Evolutionary conservation across 306 rosid species (phyloP).

Genomic region (Phaseolus lunatus): DNA sequence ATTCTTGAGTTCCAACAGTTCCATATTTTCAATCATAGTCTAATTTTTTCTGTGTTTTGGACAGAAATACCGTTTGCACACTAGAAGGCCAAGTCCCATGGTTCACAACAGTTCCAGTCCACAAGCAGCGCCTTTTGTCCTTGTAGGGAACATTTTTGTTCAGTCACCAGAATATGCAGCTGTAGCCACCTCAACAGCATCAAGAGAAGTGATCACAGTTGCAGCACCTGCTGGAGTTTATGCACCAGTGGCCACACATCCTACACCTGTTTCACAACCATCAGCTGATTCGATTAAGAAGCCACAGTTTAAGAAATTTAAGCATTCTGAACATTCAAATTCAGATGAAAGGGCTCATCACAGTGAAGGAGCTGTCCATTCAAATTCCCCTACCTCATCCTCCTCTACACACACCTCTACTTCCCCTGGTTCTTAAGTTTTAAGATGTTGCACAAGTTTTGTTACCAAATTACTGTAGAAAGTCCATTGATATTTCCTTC

Average conservation of each 20-base stretch:
- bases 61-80: slow-evolving; percentile 90
- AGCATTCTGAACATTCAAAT: slow-evolving; percentile 42
- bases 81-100: slow-evolving; percentile 68
- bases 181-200: slow-evolving; percentile 48
- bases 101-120: slow-evolving; percentile 56
- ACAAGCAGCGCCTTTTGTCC: slow-evolving; percentile 70
- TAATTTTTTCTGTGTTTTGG: slow-evolving; percentile 1
- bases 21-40: slow-evolving; percentile 2
- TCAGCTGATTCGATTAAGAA: slow-evolving; percentile 43
- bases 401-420: slow-evolving; percentile 70
- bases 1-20: slow-evolving; percentile 30
- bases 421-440: slow-evolving; percentile 53
- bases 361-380: slow-evolving; percentile 59
- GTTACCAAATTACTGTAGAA: slow-evolving; percentile 49
- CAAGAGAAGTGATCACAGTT: slow-evolving; percentile 52
- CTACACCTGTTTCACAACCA: slow-evolving; percentile 44
- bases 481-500: slow-evolving; percentile 41
- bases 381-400: slow-evolving; percentile 76
- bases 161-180: slow-evolving; percentile 71
- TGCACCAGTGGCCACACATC: slow-evolving; percentile 71
- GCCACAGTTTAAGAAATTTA: slow-evolving; percentile 43
- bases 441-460: slow-evolving; percentile 48
- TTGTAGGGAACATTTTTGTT: slow-evolving; percentile 85
- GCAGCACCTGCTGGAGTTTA: slow-evolving; percentile 53
- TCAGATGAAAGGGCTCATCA: slow-evolving; percentile 64